Evolutionary conservation across 2,329 filamentous ascomycete genomes (phyloP), one percentile per base, ranked within the genome.

Genomic region (Alternaria brassicicola): DNA sequence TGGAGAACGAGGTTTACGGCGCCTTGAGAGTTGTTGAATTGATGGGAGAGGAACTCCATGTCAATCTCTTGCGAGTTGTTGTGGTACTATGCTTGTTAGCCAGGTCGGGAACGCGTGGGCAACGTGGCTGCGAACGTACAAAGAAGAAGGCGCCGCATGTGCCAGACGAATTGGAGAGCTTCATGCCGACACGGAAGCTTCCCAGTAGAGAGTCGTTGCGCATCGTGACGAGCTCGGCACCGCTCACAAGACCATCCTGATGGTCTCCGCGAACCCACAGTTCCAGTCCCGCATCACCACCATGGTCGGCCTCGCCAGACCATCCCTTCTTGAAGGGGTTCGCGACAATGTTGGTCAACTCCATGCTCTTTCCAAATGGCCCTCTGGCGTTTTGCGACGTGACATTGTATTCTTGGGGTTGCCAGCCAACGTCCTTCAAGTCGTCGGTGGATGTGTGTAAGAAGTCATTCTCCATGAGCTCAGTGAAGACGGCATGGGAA

Each of bases 71-170:
- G 88, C 1, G 88, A 89, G 75, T 93, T 87, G 74, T 92, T 91
- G 78, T 86, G 86, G 75, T 91, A 93, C 89, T 91, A 61, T 36
- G 31, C 33, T 38, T 17, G 52, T 67, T 61, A 70, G 63, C 48
- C 36, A 39, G 31, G 39, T 36, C 15, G 9, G 12, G 26, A 17
- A 9, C 9, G 4, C 19, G 6, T 1, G 8, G 9, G 41, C 15
- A 13, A 10, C 4, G 21, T n/a, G n/a, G 51, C 15, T 39, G 17
- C 23, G 21, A 36, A 15, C 78, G 56, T 77, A 91, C 88, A 87
- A 89, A 94, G 77, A 93, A 93, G 78, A 93, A 93, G 6, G 90
- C 90, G 28, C 85, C 87, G 73, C 90, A 93, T 1, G 91, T 93
- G 25, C 90, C 90, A 1, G 81, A 77, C 6, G 84, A 78, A 36